Percentiles rank a stretch among this genome's conserved stretches.
Evolutionary conservation across 2,329 filamentous ascomycete genomes (phyloP).

Genomic region (Hypoxylon sp.): DNA sequence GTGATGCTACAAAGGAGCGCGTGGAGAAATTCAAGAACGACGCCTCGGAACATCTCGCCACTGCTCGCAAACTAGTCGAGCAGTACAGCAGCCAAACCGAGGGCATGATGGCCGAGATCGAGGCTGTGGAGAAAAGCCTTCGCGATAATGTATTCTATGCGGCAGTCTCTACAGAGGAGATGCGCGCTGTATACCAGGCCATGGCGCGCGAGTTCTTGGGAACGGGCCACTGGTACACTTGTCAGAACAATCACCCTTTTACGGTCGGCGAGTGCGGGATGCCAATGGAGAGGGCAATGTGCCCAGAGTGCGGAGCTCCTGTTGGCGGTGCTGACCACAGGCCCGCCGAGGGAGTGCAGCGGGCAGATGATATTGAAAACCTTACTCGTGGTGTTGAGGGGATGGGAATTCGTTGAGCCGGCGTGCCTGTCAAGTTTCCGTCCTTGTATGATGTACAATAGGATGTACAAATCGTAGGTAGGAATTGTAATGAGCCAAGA

Average conservation of each 20-base stretch:
- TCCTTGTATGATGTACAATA: neutral
- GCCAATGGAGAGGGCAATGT: slow-evolving; percentile 72
- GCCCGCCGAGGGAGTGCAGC: slow-evolving; percentile 65
- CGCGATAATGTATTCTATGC: slow-evolving; percentile 63
- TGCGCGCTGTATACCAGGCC: slow-evolving; percentile 60
- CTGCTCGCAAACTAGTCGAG: slow-evolving; percentile 35
- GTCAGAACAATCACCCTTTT: slow-evolving; percentile 71
- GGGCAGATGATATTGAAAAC: slow-evolving; percentile 65
- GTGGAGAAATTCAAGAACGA: slow-evolving; percentile 27
- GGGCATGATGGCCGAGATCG: slow-evolving; percentile 61
- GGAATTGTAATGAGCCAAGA: slow-evolving; percentile 1
- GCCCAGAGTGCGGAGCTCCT: slow-evolving; percentile 72
- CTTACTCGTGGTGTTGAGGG: slow-evolving; percentile 37
- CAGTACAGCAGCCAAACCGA: slow-evolving; percentile 23
- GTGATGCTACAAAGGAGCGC: neutral
- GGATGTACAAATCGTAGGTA: neutral
- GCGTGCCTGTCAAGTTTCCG: neutral
- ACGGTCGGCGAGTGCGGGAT: slow-evolving; percentile 77
- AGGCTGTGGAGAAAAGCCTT: slow-evolving; percentile 63
- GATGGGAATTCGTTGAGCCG: slow-evolving; percentile 34
- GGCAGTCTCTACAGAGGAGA: slow-evolving; percentile 65
- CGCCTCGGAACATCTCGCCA: slow-evolving; percentile 33
- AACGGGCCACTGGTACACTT: slow-evolving; percentile 75
- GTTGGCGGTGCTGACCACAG: slow-evolving; percentile 70
- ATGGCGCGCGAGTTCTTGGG: slow-evolving; percentile 66